Evolutionary conservation across 2,329 filamentous ascomycete genomes (phyloP).

Genomic region (Blastomyces parvus): DNA sequence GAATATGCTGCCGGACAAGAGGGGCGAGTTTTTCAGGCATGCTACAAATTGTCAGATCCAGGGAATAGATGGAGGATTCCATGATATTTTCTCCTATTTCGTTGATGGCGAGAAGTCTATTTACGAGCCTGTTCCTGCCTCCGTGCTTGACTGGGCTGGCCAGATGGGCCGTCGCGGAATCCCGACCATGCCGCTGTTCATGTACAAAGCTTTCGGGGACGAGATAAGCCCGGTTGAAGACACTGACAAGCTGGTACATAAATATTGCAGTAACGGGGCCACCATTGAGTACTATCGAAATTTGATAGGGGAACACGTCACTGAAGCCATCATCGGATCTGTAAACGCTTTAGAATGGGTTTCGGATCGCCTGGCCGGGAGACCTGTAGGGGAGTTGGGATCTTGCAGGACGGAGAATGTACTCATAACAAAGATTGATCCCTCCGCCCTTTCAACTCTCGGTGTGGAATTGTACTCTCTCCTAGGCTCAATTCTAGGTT

Average conservation of each 20-base stretch:
- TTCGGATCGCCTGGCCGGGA: slow-evolving; percentile 14
- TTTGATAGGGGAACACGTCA: slow-evolving; percentile 33
- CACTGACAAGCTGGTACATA: slow-evolving; percentile 36
- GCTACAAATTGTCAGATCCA: slow-evolving; percentile 18
- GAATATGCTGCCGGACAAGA: slow-evolving; percentile 16
- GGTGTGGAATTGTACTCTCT: background rate
- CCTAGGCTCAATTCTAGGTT: background rate
- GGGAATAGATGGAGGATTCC: slow-evolving; percentile 14
- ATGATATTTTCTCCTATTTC: slow-evolving; percentile 20
- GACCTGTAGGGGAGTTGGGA: background rate
- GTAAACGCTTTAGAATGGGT: slow-evolving; percentile 27
- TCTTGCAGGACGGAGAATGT: background rate
- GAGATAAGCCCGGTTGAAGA: slow-evolving; percentile 37
- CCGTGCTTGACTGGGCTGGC: slow-evolving; percentile 14
- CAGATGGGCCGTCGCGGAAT: slow-evolving; percentile 32
- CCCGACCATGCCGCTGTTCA: slow-evolving; percentile 41
- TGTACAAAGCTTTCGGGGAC: slow-evolving; percentile 44
- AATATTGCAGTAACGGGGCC: slow-evolving; percentile 35
- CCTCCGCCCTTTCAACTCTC: background rate
- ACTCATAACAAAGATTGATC: background rate
- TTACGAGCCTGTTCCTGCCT: slow-evolving; percentile 8
- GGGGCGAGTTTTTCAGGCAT: slow-evolving; percentile 18
- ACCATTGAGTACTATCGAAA: slow-evolving; percentile 41
- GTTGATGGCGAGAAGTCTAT: slow-evolving; percentile 17
- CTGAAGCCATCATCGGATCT: slow-evolving; percentile 28